Evolutionary conservation across 768 basidiomycete species (phyloP).

Genomic region (Suillus subaureus): DNA sequence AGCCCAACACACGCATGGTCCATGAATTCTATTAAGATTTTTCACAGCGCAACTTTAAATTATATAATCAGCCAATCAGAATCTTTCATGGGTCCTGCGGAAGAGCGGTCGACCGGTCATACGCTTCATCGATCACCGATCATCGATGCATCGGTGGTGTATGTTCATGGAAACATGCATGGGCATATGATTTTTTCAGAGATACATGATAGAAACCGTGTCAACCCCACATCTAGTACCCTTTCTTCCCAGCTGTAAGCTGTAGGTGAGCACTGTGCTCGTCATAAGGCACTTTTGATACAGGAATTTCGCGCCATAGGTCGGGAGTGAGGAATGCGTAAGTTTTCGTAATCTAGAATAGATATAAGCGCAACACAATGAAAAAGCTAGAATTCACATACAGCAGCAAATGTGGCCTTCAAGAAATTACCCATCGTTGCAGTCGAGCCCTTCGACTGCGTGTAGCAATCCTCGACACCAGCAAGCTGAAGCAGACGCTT

Average conservation of each 20-base stretch:
- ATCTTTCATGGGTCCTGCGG: neutral
- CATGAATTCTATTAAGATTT: neutral
- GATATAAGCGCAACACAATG: conserved; percentile 8
- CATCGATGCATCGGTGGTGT: too few relatives aligned
- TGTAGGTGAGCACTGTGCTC: conserved; percentile 94
- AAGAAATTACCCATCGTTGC: conserved; percentile 99
- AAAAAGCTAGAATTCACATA: conserved; percentile 41
- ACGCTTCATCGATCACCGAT: too few relatives aligned
- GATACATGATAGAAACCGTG: conserved; percentile 16
- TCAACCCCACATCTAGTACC: conserved; percentile 44
- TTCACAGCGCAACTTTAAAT: neutral
- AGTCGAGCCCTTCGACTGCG: conserved; percentile 96
- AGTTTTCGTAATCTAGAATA: conserved; percentile 87
- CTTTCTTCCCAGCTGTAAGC: conserved; percentile 77
- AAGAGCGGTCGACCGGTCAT: too few relatives aligned
- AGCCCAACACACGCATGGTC: too few relatives aligned
- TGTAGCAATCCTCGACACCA: conserved; percentile 97
- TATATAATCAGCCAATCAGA: neutral
- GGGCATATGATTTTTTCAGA: conserved; percentile 9
- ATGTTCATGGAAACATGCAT: neutral
- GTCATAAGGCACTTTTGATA: conserved; percentile 90
- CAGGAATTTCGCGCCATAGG: conserved; percentile 93
- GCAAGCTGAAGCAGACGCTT: conserved; percentile 97
- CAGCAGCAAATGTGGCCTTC: conserved; percentile 94
- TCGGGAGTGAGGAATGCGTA: conserved; percentile 98